phyloP scores from a whole-genome alignment of 345 rosid genomes.

The Trapa incisa region DNA sequence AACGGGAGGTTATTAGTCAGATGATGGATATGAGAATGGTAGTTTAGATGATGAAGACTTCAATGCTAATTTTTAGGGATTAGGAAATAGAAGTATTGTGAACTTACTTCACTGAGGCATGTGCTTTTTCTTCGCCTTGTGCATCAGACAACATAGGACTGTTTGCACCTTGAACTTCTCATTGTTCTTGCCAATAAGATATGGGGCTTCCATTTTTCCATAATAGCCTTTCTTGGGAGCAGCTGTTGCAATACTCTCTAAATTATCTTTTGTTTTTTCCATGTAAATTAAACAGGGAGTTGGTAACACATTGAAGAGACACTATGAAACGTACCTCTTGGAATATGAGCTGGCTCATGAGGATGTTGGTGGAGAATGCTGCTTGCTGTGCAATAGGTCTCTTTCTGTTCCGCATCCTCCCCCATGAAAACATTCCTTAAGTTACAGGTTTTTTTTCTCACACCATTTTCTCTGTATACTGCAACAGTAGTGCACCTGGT shows the following conservation, averaged over 20 bases:
- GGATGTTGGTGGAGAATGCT: slow-evolving; percentile 97
- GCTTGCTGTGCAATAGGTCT: slow-evolving; percentile 90
- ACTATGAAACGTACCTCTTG: slow-evolving; percentile 87
- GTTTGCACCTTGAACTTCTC: too few relatives aligned
- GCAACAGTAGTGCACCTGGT: slow-evolving; percentile 93
- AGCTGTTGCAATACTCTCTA: not conserved
- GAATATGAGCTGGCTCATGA: slow-evolving; percentile 98
- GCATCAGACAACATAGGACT: too few relatives aligned
- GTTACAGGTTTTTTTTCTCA: slow-evolving; percentile 10
- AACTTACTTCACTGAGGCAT: too few relatives aligned
- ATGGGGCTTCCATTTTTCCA: not conserved
- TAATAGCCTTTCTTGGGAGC: not conserved
- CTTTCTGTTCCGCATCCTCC: slow-evolving; percentile 7
- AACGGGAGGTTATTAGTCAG: too few relatives aligned
- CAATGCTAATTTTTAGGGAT: too few relatives aligned
- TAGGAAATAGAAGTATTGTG: too few relatives aligned
- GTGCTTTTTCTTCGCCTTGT: too few relatives aligned
- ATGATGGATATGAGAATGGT: too few relatives aligned
- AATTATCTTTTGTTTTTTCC: not conserved
- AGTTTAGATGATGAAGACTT: too few relatives aligned
- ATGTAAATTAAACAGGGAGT: slow-evolving; percentile 47
- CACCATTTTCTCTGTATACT: slow-evolving; percentile 8
- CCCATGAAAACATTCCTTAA: not conserved
- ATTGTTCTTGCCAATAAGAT: not conserved
- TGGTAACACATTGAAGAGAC: slow-evolving; percentile 88